phyloP scores from a whole-genome alignment of 331 rosid genomes.

The Stylosanthes scabra region DNA sequence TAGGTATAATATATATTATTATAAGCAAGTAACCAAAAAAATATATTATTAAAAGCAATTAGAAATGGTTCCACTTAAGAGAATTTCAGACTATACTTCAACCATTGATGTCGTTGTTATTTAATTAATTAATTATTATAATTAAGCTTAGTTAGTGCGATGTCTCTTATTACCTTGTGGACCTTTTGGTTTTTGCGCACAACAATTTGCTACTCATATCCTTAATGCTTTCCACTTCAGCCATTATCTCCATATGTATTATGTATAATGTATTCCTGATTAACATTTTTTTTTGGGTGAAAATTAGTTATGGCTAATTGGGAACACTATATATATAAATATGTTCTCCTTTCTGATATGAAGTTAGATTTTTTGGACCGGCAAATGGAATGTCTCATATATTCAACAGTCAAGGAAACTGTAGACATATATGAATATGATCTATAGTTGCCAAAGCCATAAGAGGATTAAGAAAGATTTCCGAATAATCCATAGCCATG shows the following conservation, averaged over 20 bases:
- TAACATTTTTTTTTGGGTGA: not conserved
- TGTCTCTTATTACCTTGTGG: slow-evolving; percentile 46
- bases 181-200: slow-evolving; percentile 34
- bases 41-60: slow-evolving; percentile 8
- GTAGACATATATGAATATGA: slow-evolving; percentile 7
- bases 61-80: slow-evolving; percentile 29
- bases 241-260: slow-evolving; percentile 25
- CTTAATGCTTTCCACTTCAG: slow-evolving; percentile 67
- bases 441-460: no score
- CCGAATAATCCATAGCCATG: slow-evolving; percentile 14
- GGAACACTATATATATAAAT: not conserved
- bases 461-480: slow-evolving; percentile 7
- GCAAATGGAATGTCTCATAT: slow-evolving; percentile 45
- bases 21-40: no score
- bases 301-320: not conserved
- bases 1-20: not conserved
- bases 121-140: not conserved
- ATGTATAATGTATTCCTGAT: not conserved
- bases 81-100: slow-evolving; percentile 30
- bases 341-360: not conserved
- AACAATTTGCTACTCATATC: slow-evolving; percentile 43
- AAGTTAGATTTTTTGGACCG: not conserved
- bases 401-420: slow-evolving; percentile 19
- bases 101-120: slow-evolving; percentile 30
- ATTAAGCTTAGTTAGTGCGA: slow-evolving; percentile 49